Percentiles rank a stretch among this genome's conserved stretches.
phyloP scores from a whole-genome alignment of 1,284 basidiomycete species.

The Ganoderma resinaceum region DNA sequence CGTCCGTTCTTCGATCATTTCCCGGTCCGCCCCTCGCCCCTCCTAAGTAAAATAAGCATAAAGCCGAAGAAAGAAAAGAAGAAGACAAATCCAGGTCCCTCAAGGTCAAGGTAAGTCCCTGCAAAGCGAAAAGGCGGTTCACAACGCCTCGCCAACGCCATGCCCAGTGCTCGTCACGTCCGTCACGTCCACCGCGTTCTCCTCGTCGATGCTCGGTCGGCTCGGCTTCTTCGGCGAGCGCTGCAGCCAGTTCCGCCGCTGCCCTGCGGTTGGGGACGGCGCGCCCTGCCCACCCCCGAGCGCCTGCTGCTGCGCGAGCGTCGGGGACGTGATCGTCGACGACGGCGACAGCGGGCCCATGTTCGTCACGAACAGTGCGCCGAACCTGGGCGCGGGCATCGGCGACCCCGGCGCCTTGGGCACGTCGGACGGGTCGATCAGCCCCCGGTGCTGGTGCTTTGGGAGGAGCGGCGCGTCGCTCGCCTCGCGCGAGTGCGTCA shows the following conservation, averaged over 20 bases:
- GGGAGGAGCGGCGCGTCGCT: constrained; percentile 32
- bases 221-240: constrained; percentile 32
- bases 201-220: constrained; percentile 22
- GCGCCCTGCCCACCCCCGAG: constrained; percentile 11
- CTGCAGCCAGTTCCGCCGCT: constrained; percentile 31
- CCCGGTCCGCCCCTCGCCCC: not conserved
- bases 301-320: constrained; percentile 18
- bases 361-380: constrained; percentile 37
- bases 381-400: constrained; percentile 22
- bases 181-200: constrained; percentile 22
- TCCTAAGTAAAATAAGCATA: not conserved
- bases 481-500: constrained; percentile 29
- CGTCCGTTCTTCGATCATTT: not conserved
- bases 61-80: not conserved
- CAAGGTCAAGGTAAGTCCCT: not conserved
- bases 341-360: constrained; percentile 34
- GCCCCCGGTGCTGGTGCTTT: not conserved
- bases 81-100: not conserved
- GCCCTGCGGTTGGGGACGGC: constrained; percentile 8
- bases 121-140: constrained; percentile 1
- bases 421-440: constrained; percentile 13
- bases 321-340: constrained; percentile 22
- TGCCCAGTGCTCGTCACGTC: constrained; percentile 28
- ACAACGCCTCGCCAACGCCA: constrained; percentile 27
- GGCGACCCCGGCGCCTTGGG: constrained; percentile 30